phyloP scores from a whole-genome alignment of 371 early-diverging fungal genomes.

The Mucor lusitanicus region DNA sequence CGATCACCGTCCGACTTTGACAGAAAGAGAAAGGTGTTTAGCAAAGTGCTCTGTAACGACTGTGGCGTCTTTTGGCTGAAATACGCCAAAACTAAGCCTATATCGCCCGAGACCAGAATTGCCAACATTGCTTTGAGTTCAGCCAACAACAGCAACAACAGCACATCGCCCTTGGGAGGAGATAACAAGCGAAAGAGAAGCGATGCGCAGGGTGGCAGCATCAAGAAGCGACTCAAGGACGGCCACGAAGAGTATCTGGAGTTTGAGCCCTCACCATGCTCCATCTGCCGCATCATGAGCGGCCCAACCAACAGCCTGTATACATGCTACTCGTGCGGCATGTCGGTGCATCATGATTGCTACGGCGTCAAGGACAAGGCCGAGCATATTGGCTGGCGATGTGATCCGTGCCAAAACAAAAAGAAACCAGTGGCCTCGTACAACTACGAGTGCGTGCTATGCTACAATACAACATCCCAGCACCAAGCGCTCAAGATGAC shows the following conservation, averaged over 20 bases:
- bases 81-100: conserved; percentile 62
- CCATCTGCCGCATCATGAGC: conserved; percentile 44
- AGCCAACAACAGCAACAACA: no score
- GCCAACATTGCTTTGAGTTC: background rate
- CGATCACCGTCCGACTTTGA: conserved; percentile 56
- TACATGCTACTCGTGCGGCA: conserved; percentile 61
- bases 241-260: background rate
- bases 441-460: conserved; percentile 66
- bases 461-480: conserved; percentile 39
- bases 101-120: conserved; percentile 7
- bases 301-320: conserved; percentile 34
- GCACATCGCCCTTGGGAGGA: background rate
- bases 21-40: conserved; percentile 42
- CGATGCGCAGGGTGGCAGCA: background rate
- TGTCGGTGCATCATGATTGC: conserved; percentile 67
- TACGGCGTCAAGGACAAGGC: conserved; percentile 37
- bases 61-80: conserved; percentile 79
- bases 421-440: conserved; percentile 61
- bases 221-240: background rate
- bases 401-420: conserved; percentile 67
- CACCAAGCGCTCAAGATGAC: conserved; percentile 85
- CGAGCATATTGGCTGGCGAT: conserved; percentile 51
- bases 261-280: conserved; percentile 45
- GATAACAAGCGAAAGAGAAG: conserved; percentile 19
- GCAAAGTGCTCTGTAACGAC: conserved; percentile 67